Evolutionary conservation across 495 filamentous ascomycete genomes (phyloP).

Genomic region (Parmelia sp.): DNA sequence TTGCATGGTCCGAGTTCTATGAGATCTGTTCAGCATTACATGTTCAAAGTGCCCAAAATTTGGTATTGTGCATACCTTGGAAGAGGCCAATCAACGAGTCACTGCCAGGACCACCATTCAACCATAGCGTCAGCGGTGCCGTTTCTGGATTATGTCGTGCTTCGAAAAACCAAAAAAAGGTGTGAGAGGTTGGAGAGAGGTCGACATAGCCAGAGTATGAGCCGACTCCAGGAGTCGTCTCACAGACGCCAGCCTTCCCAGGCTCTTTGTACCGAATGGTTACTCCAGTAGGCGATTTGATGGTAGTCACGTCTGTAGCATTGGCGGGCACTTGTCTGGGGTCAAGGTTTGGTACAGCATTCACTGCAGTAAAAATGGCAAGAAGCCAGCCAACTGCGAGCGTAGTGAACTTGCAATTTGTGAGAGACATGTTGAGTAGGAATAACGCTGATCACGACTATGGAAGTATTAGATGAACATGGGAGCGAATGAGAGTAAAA

Average conservation of each 20-base stretch:
- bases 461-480: not conserved
- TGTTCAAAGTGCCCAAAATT: constrained; percentile 30
- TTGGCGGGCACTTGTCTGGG: constrained; percentile 41
- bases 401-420: constrained; percentile 24
- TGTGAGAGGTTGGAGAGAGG: constrained; percentile 53
- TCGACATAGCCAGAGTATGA: constrained; percentile 63
- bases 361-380: not conserved
- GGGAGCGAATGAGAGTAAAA: not conserved
- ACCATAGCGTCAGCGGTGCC: constrained; percentile 58
- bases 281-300: constrained; percentile 51
- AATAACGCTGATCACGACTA: not conserved
- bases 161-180: constrained; percentile 65
- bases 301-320: constrained; percentile 50
- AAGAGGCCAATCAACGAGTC: constrained; percentile 67
- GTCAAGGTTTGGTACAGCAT: constrained; percentile 25
- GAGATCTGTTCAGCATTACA: constrained; percentile 22
- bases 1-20: constrained; percentile 55
- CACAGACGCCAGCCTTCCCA: constrained; percentile 54
- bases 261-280: constrained; percentile 49
- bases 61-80: constrained; percentile 41
- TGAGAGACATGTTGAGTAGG: constrained; percentile 29
- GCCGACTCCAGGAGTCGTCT: constrained; percentile 57
- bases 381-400: constrained; percentile 29
- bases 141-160: constrained; percentile 48
- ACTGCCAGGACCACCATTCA: constrained; percentile 56